Conservation (phyloP, 164 flowering plant species). For the Warburgia ugandensis region DNA sequence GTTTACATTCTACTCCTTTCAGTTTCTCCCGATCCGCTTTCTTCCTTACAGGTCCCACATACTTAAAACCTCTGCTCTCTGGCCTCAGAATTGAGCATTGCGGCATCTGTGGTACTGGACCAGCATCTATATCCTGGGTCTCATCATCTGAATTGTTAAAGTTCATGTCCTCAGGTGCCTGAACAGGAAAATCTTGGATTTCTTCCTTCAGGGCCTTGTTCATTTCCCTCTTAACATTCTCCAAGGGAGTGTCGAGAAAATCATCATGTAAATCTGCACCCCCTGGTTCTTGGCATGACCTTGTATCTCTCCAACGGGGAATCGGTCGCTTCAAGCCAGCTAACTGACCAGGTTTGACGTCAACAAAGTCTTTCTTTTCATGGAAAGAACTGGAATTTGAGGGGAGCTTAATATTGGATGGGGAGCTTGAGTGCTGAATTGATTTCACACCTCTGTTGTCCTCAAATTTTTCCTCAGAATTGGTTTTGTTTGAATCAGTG, state of each 20-base stretch:
- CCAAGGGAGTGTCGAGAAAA: slow-evolving; percentile 84
- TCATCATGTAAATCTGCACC: slow-evolving; percentile 90
- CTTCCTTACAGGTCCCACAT: slow-evolving; percentile 77
- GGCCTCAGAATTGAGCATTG: slow-evolving; percentile 20
- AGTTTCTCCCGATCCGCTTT: slow-evolving; percentile 75
- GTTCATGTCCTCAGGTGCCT: slow-evolving; percentile 23
- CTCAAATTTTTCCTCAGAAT: slow-evolving; percentile 14
- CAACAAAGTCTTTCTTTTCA: slow-evolving; percentile 19
- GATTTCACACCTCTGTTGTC: slow-evolving; percentile 19
- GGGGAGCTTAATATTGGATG: slow-evolving; percentile 13
- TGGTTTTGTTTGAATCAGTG: slow-evolving; percentile 18
- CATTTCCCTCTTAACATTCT: slow-evolving; percentile 49
- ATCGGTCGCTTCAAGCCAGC: slow-evolving; percentile 47
- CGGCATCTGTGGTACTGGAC: slow-evolving; percentile 24
- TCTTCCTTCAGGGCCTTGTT: slow-evolving; percentile 36
- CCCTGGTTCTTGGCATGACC: slow-evolving; percentile 43
- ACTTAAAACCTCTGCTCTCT: slow-evolving; percentile 46
- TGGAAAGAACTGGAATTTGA: slow-evolving; percentile 18
- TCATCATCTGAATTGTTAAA: slow-evolving; percentile 60
- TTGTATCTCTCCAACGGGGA: slow-evolving; percentile 75
- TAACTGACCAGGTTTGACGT: slow-evolving; percentile 23
- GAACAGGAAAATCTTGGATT: slow-evolving; percentile 21
- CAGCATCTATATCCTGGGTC: slow-evolving; percentile 54
- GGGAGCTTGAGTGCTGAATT: slow-evolving; percentile 21
- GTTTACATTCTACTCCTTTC: slow-evolving; percentile 87